These are phyloP conservation scores for Flaveria floridana DNA, from an alignment of 140 eudicot genomes.

Conservation along the genomic window DNA sequence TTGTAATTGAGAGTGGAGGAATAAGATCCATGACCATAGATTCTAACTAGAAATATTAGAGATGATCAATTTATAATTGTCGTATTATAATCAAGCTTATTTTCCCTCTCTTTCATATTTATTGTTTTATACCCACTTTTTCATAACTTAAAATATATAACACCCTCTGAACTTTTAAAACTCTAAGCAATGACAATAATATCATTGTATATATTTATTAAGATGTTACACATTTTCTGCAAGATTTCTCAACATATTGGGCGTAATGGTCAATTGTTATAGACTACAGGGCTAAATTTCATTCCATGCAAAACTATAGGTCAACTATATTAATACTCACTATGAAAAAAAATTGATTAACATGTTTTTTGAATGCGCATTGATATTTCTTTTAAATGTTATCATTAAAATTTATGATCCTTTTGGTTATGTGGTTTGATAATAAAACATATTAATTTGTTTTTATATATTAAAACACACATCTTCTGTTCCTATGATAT, in stretches of 20 bases:
- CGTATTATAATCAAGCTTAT: background rate
- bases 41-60: no score
- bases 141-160: background rate
- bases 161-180: background rate
- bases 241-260: background rate
- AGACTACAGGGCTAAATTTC: conserved; percentile 9
- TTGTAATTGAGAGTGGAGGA: no score
- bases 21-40: no score
- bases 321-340: background rate
- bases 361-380: conserved; percentile 2
- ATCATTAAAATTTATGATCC: background rate
- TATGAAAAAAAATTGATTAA: background rate
- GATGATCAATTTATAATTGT: background rate
- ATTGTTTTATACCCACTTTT: background rate
- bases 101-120: background rate
- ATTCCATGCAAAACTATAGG: background rate
- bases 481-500: no score
- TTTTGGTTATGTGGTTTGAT: background rate
- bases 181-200: background rate
- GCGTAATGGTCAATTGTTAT: background rate
- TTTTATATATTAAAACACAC: no score
- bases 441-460: background rate
- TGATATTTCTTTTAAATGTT: background rate
- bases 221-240: background rate
- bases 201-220: background rate